These are phyloP conservation scores for Tricholoma saponaceum DNA, from an alignment of 768 basidiomycete genomes.

Conservation along the genomic window DNA sequence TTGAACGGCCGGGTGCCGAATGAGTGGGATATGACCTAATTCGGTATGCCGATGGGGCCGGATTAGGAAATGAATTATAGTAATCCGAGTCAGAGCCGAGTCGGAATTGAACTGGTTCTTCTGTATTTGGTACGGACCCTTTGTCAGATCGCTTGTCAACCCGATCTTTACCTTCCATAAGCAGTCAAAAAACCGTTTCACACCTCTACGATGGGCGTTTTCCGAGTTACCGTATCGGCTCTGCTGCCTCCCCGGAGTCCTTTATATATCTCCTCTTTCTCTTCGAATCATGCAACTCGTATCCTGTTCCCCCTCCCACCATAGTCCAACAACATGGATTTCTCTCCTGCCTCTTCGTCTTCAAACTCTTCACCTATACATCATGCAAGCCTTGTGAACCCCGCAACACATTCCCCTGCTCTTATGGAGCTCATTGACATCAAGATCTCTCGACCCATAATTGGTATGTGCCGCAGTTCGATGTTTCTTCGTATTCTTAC, in stretches of 20 bases:
- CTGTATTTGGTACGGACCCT: constrained; percentile 10
- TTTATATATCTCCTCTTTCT: constrained; percentile 27
- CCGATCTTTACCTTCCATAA: constrained; percentile 16
- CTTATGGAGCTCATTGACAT: constrained; percentile 67
- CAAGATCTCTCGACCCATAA: constrained; percentile 55
- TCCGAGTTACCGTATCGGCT: constrained; percentile 30
- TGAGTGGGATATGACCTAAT: too few relatives aligned
- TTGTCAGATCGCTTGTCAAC: constrained; percentile 21
- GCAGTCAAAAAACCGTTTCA: constrained; percentile 10
- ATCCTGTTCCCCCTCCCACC: constrained; percentile 14
- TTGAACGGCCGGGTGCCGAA: constrained; percentile 10
- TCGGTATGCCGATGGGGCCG: too few relatives aligned
- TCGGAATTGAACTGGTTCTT: constrained; percentile 5
- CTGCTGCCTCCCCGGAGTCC: constrained; percentile 25
- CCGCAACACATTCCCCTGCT: constrained; percentile 57
- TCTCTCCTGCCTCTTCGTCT: constrained; percentile 19
- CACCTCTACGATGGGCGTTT: constrained; percentile 14
- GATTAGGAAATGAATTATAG: not conserved
- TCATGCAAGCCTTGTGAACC: constrained; percentile 55
- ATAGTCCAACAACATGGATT: constrained; percentile 16
- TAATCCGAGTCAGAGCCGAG: constrained; percentile 3
- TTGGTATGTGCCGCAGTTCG: constrained; percentile 46
- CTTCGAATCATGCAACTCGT: constrained; percentile 10
- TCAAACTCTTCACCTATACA: constrained; percentile 32
- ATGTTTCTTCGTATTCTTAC: constrained; percentile 3